Percentiles rank a stretch among this genome's conserved stretches.
phyloP scores from a whole-genome alignment of 208 protist species.

The Leishmania turanica region DNA sequence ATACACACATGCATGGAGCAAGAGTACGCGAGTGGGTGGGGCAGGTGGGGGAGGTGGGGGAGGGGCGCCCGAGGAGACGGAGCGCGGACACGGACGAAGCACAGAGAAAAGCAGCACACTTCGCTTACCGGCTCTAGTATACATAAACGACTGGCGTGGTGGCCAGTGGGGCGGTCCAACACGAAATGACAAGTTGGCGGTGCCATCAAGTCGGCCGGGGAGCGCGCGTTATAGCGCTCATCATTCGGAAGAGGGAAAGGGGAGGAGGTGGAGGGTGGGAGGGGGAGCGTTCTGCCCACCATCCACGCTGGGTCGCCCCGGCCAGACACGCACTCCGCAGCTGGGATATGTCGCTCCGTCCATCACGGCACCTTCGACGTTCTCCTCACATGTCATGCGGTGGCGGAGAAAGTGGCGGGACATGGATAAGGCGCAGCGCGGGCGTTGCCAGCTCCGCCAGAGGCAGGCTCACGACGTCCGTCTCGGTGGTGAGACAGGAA shows the following conservation, averaged over 20 bases:
- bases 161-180: background rate
- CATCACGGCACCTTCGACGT: background rate
- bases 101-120: background rate
- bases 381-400: background rate
- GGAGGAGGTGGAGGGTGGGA: too few species aligned
- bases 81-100: background rate
- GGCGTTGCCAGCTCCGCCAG: conserved; percentile 43
- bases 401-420: conserved; percentile 17
- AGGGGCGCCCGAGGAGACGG: background rate
- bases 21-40: background rate
- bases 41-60: background rate
- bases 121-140: background rate
- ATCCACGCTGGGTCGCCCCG: background rate
- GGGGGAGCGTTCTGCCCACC: background rate
- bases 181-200: background rate
- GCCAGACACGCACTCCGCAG: background rate
- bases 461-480: conserved; percentile 50
- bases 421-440: conserved; percentile 21
- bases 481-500: conserved; percentile 61
- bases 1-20: background rate
- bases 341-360: background rate
- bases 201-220: background rate
- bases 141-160: background rate
- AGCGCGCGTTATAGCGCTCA: background rate
- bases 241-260: background rate